Evolutionary conservation across 495 filamentous ascomycete species (phyloP), one percentile per base, ranked within the genome.

Genomic region (Aspergillus sclerotiicarbonarius): DNA sequence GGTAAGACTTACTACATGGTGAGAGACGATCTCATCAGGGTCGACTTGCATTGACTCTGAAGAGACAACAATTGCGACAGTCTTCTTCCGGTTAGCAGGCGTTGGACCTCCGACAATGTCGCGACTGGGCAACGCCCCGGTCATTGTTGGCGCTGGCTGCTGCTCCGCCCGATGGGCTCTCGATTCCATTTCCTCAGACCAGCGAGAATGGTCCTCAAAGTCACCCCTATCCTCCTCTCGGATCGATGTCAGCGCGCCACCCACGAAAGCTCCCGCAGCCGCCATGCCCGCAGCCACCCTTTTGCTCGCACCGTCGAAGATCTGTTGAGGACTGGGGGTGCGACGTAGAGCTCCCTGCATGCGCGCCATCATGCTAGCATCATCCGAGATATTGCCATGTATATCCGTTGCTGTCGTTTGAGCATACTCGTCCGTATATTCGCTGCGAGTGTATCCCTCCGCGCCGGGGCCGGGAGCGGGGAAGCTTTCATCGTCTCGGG

Each of bases 311-410:
- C 82, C 85, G 67, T 93, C 89, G 59, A 92, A 82, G 58, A 96
- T 82, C 71, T 95, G 90, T 66, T 95, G 90, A 25, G 92, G 92
- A 65, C 90, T 95, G 9, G 92, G 90, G 6, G 91, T 94, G 52
- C 91, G 84, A 63, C 89, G 84, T 68, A 96, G 74, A n/a, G 89
- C 89, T 56, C 89, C 90, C 53, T 88, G 85, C 79, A 95, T 87
- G 48, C 88, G 88, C 47, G 84, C 80, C 62, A 92, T 85, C 75
- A 92, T 85, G 60, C 84, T 82, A 45, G 82, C 74, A 71, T 86
- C 78, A 50, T 82, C 75, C 32, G 66, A 63, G 54, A 60, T 57
- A 30, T 75, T 68, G 9, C 76, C 76, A 25, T 63, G 69, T 1
- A 70, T 53, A 44, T 72, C 74, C 8, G 69, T 30, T 4, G 53